phyloP scores from a whole-genome alignment of 2,329 filamentous ascomycete species.

The Fusarium dlaminii region DNA sequence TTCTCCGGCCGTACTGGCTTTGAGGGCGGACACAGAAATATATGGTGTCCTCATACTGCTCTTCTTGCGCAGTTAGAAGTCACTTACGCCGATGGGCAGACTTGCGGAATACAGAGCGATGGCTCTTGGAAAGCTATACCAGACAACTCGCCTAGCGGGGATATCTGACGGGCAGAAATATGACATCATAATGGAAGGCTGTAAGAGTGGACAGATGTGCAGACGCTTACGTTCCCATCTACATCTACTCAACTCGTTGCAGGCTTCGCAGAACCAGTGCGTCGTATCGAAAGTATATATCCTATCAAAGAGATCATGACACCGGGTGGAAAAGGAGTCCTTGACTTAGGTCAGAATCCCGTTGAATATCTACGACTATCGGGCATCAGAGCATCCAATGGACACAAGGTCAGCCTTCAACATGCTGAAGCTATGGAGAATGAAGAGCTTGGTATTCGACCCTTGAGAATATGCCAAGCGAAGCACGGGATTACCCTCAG shows the following conservation, averaged over 20 bases:
- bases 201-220: background rate
- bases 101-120: conserved; percentile 43
- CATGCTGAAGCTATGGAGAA: conserved; percentile 67
- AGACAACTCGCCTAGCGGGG: conserved; percentile 49
- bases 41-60: conserved; percentile 13
- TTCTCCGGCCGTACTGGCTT: conserved; percentile 33
- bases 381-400: conserved; percentile 47
- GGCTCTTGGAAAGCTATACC: conserved; percentile 48
- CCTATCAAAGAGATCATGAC: conserved; percentile 41
- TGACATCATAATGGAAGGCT: conserved; percentile 42
- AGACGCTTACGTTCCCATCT: background rate
- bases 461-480: conserved; percentile 26
- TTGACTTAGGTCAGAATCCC: conserved; percentile 69
- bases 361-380: conserved; percentile 59
- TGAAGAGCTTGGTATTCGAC: conserved; percentile 51
- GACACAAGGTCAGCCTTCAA: conserved; percentile 54
- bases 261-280: conserved; percentile 36
- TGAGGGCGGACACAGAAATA: conserved; percentile 8
- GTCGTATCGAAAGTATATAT: conserved; percentile 2
- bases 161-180: conserved; percentile 64
- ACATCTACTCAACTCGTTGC: conserved; percentile 59
- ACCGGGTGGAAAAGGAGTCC: conserved; percentile 54
- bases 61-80: conserved; percentile 15
- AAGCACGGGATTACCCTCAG: conserved; percentile 10
- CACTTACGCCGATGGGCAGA: background rate